Conservation (phyloP, 2,329 filamentous ascomycete species). For the Ambrosiella cleistominuta region DNA sequence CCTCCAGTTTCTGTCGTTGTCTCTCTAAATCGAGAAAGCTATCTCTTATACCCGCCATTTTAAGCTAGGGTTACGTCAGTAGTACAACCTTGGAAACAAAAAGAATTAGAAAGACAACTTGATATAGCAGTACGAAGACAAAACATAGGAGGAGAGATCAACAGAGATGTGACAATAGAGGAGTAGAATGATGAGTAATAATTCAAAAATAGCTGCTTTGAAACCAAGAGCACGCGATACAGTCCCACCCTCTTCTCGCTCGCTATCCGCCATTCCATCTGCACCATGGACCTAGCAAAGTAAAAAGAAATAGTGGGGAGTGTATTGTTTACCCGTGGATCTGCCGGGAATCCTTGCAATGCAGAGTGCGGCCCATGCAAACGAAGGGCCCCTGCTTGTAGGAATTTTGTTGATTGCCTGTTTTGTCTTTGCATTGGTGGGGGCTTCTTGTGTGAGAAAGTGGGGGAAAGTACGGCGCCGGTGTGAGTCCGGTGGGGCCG, state of each 20-base stretch:
- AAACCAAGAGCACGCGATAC: neutral
- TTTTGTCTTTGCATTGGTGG: too few relatives aligned
- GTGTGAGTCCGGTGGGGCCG: too few relatives aligned
- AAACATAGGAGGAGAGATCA: too few relatives aligned
- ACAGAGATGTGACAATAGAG: neutral
- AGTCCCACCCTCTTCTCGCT: too few relatives aligned
- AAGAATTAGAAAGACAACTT: neutral
- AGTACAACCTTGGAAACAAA: neutral
- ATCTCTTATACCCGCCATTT: slow-evolving; percentile 25
- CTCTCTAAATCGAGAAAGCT: slow-evolving; percentile 53
- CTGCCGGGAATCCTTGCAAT: neutral
- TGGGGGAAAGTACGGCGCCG: too few relatives aligned
- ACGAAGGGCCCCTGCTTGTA: too few relatives aligned
- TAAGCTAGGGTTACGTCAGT: slow-evolving; percentile 15
- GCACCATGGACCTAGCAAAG: neutral
- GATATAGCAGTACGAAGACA: too few relatives aligned
- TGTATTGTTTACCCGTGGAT: neutral
- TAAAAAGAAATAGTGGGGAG: neutral
- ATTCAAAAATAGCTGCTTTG: neutral
- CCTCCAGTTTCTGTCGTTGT: slow-evolving; percentile 58
- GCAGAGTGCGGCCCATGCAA: neutral
- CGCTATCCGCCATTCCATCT: too few relatives aligned
- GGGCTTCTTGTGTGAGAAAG: too few relatives aligned
- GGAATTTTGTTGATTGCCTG: too few relatives aligned
- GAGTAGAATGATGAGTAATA: too few relatives aligned